Percentiles rank a stretch among this genome's conserved stretches.
phyloP scores from a whole-genome alignment of 768 basidiomycete genomes.

The Naematelia encephala region DNA sequence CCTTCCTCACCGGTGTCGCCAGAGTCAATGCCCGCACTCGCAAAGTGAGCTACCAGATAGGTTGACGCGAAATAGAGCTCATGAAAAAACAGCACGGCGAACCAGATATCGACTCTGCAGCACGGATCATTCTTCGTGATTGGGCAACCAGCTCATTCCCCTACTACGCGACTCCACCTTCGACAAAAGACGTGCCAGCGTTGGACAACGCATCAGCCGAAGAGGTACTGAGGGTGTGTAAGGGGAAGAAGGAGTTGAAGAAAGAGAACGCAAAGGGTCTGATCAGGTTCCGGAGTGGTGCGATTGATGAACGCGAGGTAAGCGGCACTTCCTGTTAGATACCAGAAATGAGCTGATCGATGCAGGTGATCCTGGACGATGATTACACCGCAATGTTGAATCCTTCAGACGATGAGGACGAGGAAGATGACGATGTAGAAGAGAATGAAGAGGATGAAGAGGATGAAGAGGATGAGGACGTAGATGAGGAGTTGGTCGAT shows the following conservation, averaged over 20 bases:
- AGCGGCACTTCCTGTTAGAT: conserved; percentile 36
- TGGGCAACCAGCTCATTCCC: conserved; percentile 74
- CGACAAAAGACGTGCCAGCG: conserved; percentile 5
- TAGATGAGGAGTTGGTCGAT: conserved; percentile 37
- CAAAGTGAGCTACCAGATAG: conserved; percentile 57
- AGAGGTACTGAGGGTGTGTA: conserved; percentile 42
- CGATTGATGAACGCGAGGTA: conserved; percentile 54
- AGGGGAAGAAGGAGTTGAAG: conserved; percentile 66
- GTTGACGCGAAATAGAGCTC: conserved; percentile 2
- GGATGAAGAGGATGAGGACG: conserved; percentile 45
- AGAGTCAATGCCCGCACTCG: conserved; percentile 70
- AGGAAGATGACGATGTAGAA: conserved; percentile 55
- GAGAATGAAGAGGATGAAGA: conserved; percentile 52
- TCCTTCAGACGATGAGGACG: conserved; percentile 50
- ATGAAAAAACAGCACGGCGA: conserved; percentile 61
- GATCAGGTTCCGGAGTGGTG: conserved; percentile 57
- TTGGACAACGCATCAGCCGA: not conserved
- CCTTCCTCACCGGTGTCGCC: conserved; percentile 74
- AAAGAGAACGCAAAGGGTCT: conserved; percentile 57
- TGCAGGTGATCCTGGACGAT: conserved; percentile 53
- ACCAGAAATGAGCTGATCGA: conserved; percentile 20
- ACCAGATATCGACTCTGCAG: conserved; percentile 69
- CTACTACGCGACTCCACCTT: conserved; percentile 64
- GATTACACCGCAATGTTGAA: conserved; percentile 53
- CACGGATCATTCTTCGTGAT: conserved; percentile 75